These are phyloP conservation scores for Fragaria vesca DNA, from an alignment of 306 rosid species.

Conservation along the genomic window DNA sequence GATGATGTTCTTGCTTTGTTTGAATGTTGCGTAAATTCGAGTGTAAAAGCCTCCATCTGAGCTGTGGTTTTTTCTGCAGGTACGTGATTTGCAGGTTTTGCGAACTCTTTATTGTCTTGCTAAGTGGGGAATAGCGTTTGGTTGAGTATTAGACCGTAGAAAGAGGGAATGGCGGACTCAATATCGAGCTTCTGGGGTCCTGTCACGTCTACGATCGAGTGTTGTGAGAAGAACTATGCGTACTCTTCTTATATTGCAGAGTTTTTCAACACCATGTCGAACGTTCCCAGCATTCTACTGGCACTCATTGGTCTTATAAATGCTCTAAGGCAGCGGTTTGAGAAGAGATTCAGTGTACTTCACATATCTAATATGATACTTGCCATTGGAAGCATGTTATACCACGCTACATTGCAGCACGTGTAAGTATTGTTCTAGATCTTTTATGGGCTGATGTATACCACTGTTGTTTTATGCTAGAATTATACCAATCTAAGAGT, in stretches of 20 bases:
- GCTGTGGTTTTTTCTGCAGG: constrained; percentile 13
- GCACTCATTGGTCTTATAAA: constrained; percentile 85
- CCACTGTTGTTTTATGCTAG: not conserved
- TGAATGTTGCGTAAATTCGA: not conserved
- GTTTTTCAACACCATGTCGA: constrained; percentile 81
- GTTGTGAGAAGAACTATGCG: constrained; percentile 79
- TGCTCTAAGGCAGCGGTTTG: constrained; percentile 80
- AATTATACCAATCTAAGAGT: not conserved
- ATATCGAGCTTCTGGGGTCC: constrained; percentile 91
- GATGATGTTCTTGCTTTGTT: not conserved
- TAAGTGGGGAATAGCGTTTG: constrained; percentile 9
- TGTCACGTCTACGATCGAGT: constrained; percentile 76
- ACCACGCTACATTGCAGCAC: constrained; percentile 85
- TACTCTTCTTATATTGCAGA: constrained; percentile 84
- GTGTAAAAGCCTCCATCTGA: not conserved
- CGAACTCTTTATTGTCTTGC: constrained; percentile 30
- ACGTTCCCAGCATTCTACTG: constrained; percentile 75
- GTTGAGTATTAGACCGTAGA: constrained; percentile 19
- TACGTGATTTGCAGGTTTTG: constrained; percentile 38
- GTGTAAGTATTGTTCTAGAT: constrained; percentile 54
- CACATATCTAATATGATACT: constrained; percentile 84
- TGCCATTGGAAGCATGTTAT: constrained; percentile 86
- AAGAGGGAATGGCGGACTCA: constrained; percentile 59
- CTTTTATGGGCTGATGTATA: not conserved
- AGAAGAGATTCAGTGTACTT: constrained; percentile 91